Percentiles rank a stretch among this genome's conserved stretches.
phyloP scores from a whole-genome alignment of 2,329 filamentous ascomycete species.

The Alternaria ventricosa region DNA sequence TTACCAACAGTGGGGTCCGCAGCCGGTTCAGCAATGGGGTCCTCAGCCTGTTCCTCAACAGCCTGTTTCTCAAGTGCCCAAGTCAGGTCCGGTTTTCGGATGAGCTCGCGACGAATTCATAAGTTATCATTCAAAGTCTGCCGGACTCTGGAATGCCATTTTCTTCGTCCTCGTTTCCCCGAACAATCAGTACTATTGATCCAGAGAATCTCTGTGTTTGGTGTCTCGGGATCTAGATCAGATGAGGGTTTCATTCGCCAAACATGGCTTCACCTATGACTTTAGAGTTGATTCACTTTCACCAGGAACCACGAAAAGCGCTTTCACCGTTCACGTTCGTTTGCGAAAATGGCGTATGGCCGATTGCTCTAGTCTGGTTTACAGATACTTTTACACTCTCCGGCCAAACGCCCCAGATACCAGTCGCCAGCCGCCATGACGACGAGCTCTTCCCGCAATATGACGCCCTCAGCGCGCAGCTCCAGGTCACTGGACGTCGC shows the following conservation, averaged over 20 bases:
- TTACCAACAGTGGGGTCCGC: constrained; percentile 5
- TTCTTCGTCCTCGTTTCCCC: too few relatives aligned
- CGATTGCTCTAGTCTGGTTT: not conserved
- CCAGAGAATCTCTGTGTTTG: not conserved
- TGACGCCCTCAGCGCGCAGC: not conserved
- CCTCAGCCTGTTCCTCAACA: not conserved
- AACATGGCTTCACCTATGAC: not conserved
- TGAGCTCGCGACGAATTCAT: not conserved
- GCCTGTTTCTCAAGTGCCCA: not conserved
- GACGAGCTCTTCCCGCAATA: not conserved
- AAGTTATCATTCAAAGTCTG: not conserved
- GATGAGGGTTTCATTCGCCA: not conserved
- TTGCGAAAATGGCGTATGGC: not conserved
- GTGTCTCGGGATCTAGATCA: not conserved
- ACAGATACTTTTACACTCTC: not conserved
- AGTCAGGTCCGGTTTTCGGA: constrained; percentile 3
- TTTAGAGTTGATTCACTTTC: not conserved
- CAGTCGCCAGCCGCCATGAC: not conserved
- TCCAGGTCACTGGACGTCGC: not conserved
- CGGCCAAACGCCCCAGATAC: not conserved
- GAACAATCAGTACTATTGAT: not conserved
- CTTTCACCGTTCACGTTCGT: not conserved
- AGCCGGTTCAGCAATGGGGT: not conserved
- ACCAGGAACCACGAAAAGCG: not conserved
- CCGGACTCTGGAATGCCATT: not conserved